These are phyloP conservation scores for Fraxinus ornus DNA, from an alignment of 305 asterid species.

Conservation along the genomic window DNA sequence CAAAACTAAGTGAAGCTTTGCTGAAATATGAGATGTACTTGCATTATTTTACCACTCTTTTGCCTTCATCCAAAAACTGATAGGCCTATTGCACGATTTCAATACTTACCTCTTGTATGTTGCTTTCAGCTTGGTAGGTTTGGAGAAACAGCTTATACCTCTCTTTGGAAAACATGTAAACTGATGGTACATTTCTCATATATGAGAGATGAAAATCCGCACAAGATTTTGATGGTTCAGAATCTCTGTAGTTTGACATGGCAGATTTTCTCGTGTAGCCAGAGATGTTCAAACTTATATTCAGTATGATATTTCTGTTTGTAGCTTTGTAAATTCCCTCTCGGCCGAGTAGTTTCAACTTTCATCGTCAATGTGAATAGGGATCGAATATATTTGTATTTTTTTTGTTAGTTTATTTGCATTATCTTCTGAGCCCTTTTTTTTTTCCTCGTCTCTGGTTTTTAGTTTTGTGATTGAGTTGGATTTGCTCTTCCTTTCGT, in stretches of 20 bases:
- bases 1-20: conserved; percentile 68
- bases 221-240: not conserved
- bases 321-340: not conserved
- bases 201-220: not conserved
- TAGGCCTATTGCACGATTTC: conserved; percentile 7
- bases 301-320: not conserved
- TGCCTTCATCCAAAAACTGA: not conserved
- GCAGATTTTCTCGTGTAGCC: not conserved
- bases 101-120: not conserved
- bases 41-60: not conserved
- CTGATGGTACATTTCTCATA: conserved; percentile 6
- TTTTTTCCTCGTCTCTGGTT: not conserved
- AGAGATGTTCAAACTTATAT: not conserved
- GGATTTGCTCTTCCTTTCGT: not conserved
- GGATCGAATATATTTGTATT: not conserved
- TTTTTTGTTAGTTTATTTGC: not conserved
- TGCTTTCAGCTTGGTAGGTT: conserved; percentile 56
- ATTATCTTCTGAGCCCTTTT: not conserved
- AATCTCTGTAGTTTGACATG: not conserved
- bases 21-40: conserved; percentile 76
- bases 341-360: not conserved
- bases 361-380: not conserved
- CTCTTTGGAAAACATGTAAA: conserved; percentile 46
- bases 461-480: not conserved
- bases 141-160: conserved; percentile 72